Conservation (phyloP, 2,329 filamentous ascomycete genomes). For the Sodiomyces alkalinus region DNA sequence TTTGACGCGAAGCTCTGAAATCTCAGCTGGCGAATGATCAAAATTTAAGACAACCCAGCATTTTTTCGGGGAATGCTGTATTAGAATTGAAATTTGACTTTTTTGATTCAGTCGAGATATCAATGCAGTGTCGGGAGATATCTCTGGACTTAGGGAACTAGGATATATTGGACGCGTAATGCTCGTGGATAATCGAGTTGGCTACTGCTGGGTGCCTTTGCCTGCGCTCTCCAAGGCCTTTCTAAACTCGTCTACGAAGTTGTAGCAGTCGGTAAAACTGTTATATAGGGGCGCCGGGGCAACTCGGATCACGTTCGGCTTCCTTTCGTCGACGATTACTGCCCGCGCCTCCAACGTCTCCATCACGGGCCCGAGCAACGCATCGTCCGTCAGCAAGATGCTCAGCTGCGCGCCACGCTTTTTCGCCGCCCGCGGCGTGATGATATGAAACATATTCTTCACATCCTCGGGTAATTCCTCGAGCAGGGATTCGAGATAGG, state of each 20-base stretch:
- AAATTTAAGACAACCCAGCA: too few relatives aligned
- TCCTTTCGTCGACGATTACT: conserved; percentile 65
- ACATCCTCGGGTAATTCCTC: conserved; percentile 12
- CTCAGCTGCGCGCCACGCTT: conserved; percentile 67
- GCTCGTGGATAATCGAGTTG: too few relatives aligned
- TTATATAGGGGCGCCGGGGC: conserved; percentile 74
- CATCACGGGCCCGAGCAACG: conserved; percentile 51
- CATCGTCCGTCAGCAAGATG: conserved; percentile 47
- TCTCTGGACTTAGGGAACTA: too few relatives aligned
- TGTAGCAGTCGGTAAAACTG: conserved; percentile 44
- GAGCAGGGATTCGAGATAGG: conserved; percentile 54
- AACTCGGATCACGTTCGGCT: conserved; percentile 65
- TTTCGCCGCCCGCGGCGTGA: conserved; percentile 49
- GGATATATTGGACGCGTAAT: too few relatives aligned
- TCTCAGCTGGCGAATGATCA: too few relatives aligned
- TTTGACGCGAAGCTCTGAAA: too few relatives aligned
- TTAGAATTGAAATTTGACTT: too few relatives aligned
- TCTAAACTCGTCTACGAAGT: conserved; percentile 15
- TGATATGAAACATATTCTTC: conserved; percentile 31
- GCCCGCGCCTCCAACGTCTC: conserved; percentile 45
- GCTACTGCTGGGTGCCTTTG: too few relatives aligned
- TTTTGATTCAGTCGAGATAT: too few relatives aligned
- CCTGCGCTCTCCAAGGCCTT: conserved; percentile 11
- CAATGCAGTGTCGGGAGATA: too few relatives aligned
- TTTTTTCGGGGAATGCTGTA: too few relatives aligned